Base-by-base conservation (phyloP, 352 stramenopile genomes). In the Globisporangium sylvaticum region DNA sequence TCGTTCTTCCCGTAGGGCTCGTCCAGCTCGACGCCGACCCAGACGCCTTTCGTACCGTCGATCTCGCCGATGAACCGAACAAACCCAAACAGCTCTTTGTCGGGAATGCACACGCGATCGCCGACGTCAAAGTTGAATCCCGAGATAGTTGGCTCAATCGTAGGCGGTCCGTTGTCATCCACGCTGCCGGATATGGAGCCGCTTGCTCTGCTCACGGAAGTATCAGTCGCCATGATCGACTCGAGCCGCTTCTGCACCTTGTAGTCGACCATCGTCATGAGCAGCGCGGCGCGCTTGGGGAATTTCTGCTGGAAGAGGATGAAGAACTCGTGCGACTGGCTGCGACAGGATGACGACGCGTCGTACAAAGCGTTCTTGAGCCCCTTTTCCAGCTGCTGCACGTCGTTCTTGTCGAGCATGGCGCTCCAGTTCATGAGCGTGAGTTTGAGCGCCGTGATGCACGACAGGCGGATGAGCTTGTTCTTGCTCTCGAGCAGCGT, bases 201-300 rank as follows among this genome's bases (percentile, higher is more conserved):
- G 6, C 59, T 65, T 1, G 71, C 58, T 42, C 62, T 70, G 25
- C 56, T 64, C 6, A 50, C 42, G 7, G 42, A 50, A 9, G 42
- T 50, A 6, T 50, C 42, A 22, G 42, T 50, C 42, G 75, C 75
- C 25, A 83, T 74, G n/a, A 91, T 68, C 46, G 77, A 71, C 64
- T 93, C 85, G 9, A 95, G 83, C 15, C 87, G 83, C 64, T 88
- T 87, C 66, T 94, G 87, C 55, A 92, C 83, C 57, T 95, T 95
- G 73, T 88, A 90, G 67, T 95, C 87, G 37, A 94, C 73, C 48
- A 86, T 71, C 9, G 73, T 83, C 55, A 92, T 80, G 50, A 95
- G 64, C 29, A 89, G 54, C 12, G 81, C 68, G 25, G 85, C 85
- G 31, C 83, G 85, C 65, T 93, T 95, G 24, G 87, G 85, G 57